Base-by-base conservation (phyloP, 768 basidiomycete species). In the Hortiboletus flavorubellus region DNA sequence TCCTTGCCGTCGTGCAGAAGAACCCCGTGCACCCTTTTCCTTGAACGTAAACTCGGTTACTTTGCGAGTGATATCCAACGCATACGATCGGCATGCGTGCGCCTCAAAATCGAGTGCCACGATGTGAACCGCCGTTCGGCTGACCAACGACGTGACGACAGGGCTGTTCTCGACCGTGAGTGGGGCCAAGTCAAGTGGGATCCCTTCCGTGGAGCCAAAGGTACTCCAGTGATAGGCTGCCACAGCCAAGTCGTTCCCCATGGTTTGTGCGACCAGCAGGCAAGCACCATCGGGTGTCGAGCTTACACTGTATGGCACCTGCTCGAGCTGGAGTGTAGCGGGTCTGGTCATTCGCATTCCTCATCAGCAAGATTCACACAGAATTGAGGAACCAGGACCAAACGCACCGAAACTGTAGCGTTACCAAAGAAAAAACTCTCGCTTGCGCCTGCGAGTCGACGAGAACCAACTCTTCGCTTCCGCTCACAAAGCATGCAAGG, bases 271-370 rank as follows among this genome's bases (percentile, higher is more conserved):
- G 2, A 73, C 64, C 23, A 84, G 35, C 18, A 85, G 62, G 58
- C 82, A 84, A 21, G 83, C 72, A 0, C 80, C 82, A 58, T 84
- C 83, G 0, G 83, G 81, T 0, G 83, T 76, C 2, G 81, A 76
- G 61, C 70, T n/a, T 58, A 64, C 15, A 47, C 55, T 55, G 15
- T 49, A 37, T 0, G 80, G 80, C 4, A 64, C 45, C 15, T 61
- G 55, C 0, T 66, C 57, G 7, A 84, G 67, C 14, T 74, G 66
- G 5, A 83, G 59, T 0, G 75, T 68, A 0, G 81, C 77, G 11
- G 80, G 78, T 26, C 82, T 83, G n/a, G 5, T 37, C 2, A 15
- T 23, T 34, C 18, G 31, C 14, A 10, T 26, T 6, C 0, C 3
- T 7, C 12, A 6, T 64, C n/a, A 66, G 46, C 5, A 10, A 40